Base-by-base conservation (phyloP, 805 yeast genomes). In the Metschnikowia bowlesiae region DNA sequence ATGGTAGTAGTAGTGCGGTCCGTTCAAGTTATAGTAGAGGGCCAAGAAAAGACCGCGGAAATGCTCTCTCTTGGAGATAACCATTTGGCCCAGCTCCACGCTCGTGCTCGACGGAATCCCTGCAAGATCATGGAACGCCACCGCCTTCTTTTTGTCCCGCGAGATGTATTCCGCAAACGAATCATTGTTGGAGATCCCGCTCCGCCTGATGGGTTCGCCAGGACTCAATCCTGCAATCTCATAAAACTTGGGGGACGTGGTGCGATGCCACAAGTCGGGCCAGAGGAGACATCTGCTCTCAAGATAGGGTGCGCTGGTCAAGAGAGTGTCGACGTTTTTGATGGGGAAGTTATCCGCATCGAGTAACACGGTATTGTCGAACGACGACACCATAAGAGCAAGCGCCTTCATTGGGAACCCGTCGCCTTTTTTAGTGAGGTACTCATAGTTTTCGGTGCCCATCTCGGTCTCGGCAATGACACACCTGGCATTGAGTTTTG, bases 401-500 rank as follows among this genome's bases (percentile, higher is more conserved):
- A 78, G 60, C 0, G 69, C 64, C 52, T 74, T 74, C 49, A 65
- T 56, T 50, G 71, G 78, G 51, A 71, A 74, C 7, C 74, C 75
- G 47, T 60, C 44, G 58, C 57, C 30, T 49, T 59, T 22, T 40
- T 62, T 55, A 46, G 58, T 56, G 13, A 45, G 35, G 11, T 28
- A 35, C 8, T 26, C 36, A 35, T 50, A 56, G 9, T 81, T 76
- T 6, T 71, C 72, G 16, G 72, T 63, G 4, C 92, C 91, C 51
- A 85, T 73, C 14, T 68, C 65, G 3, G 66, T 65, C 13, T 71
- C 67, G 51, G 76, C 62, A 13, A 83, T 77, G 13, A 86, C 79
- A 73, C 96, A 89, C 55, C 74, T 75, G 4, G 85, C 92, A 52
- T 82, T 78, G 50, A 84, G 66, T 18, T 63, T 58, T 0, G 92